phyloP scores from a whole-genome alignment of 495 filamentous ascomycete genomes.

The Aspergillus saccharolyticus region DNA sequence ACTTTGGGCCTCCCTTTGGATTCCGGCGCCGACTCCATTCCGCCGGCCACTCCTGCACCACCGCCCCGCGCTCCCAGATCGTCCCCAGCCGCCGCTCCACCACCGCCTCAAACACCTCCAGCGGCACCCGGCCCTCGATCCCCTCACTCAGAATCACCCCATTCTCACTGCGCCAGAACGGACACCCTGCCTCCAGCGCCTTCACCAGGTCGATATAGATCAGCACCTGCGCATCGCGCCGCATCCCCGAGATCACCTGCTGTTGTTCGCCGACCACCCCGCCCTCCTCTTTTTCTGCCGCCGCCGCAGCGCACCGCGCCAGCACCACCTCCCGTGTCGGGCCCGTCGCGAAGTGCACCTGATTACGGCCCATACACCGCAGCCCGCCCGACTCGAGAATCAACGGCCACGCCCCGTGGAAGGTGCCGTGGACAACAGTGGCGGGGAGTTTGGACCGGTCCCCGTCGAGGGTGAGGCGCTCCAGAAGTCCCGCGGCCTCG shows the following conservation, averaged over 20 bases:
- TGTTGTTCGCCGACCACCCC: constrained; percentile 13
- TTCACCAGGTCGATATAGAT: constrained; percentile 72
- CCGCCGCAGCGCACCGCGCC: constrained; percentile 16
- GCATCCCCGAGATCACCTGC: constrained; percentile 79
- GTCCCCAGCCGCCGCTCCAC: constrained; percentile 53
- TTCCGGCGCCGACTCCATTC: constrained; percentile 26
- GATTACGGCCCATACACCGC: constrained; percentile 72
- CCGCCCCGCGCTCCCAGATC: constrained; percentile 60
- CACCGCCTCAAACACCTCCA: constrained; percentile 48
- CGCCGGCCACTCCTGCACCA: constrained; percentile 48
- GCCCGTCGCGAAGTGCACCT: constrained; percentile 80
- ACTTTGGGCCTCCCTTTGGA: constrained; percentile 35
- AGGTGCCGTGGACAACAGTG: constrained; percentile 81
- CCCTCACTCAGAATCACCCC: constrained; percentile 60
- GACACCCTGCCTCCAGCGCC: constrained; percentile 56
- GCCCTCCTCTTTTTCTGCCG: constrained; percentile 2
- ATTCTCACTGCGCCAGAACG: constrained; percentile 89
- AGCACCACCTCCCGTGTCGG: constrained; percentile 43
- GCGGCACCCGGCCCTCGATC: constrained; percentile 27
- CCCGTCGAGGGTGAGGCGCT: constrained; percentile 52
- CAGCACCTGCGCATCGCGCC: constrained; percentile 68
- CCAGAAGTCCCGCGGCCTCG: constrained; percentile 62
- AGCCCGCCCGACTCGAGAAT: constrained; percentile 73
- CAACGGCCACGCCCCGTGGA: constrained; percentile 63
- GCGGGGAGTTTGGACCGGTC: constrained; percentile 49